A percentile compares a stretch with the other conserved stretches of the same genome.
These are phyloP conservation scores for Mycena chlorophos DNA, from an alignment of 768 basidiomycete genomes.

Conservation along the genomic window DNA sequence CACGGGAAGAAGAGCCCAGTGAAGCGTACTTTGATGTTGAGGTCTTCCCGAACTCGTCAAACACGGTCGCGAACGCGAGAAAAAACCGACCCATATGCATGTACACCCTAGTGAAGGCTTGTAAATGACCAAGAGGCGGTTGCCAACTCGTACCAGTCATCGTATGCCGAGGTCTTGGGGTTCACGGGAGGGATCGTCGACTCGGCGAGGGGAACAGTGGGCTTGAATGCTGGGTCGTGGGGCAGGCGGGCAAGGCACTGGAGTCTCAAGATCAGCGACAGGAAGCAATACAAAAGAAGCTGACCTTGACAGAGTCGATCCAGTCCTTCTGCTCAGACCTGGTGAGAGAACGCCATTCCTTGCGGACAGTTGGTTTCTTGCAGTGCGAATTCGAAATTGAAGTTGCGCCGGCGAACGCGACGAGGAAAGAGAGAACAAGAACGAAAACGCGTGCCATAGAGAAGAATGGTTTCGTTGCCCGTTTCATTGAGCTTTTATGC, in stretches of 20 bases:
- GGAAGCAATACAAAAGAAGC: background rate
- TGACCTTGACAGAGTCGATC: conserved; percentile 16
- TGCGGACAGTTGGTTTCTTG: background rate
- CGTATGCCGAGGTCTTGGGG: conserved; percentile 21
- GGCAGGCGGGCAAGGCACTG: conserved; percentile 24
- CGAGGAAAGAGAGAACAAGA: too few relatives aligned
- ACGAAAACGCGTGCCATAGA: too few relatives aligned
- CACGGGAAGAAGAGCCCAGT: conserved; percentile 28
- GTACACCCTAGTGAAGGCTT: conserved; percentile 6
- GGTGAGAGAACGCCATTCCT: conserved; percentile 8
- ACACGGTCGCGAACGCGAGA: background rate
- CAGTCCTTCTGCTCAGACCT: conserved; percentile 1
- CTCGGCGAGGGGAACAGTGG: conserved; percentile 12
- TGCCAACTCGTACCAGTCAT: conserved; percentile 21
- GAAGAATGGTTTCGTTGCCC: too few relatives aligned
- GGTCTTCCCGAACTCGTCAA: background rate
- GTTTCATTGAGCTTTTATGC: too few relatives aligned
- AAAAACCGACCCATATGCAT: background rate
- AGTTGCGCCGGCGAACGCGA: too few relatives aligned
- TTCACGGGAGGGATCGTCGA: conserved; percentile 24
- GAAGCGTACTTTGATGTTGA: conserved; percentile 18
- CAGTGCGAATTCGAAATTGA: too few relatives aligned
- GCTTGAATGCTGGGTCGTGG: conserved; percentile 3
- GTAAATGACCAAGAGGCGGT: conserved; percentile 22
- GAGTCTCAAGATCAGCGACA: background rate